Evolutionary conservation across 1,139 yeast species (phyloP).

Genomic region (Suhomyces chickasaworum): DNA sequence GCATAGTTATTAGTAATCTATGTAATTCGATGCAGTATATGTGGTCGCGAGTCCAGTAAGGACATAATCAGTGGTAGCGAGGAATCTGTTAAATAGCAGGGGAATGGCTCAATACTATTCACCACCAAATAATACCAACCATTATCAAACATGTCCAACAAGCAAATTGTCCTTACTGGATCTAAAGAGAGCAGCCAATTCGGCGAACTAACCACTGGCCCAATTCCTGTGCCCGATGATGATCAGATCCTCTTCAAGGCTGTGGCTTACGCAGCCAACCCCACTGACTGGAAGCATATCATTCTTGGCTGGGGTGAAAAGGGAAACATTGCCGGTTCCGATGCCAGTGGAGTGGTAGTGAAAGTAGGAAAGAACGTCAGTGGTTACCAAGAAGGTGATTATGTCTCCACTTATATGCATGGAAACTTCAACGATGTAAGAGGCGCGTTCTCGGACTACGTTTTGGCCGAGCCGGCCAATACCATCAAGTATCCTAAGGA

Average conservation of each 20-base stretch:
- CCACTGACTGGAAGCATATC: slow-evolving; percentile 79
- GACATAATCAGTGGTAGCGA: no score
- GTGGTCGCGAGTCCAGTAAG: slow-evolving; percentile 20
- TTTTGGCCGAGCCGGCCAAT: slow-evolving; percentile 37
- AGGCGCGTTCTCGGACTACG: slow-evolving; percentile 67
- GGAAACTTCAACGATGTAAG: slow-evolving; percentile 33
- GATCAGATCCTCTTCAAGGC: slow-evolving; percentile 55
- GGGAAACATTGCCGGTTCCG: slow-evolving; percentile 60
- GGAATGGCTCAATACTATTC: no score
- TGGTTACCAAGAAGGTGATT: slow-evolving; percentile 55
- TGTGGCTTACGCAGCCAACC: slow-evolving; percentile 65
- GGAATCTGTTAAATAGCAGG: no score
- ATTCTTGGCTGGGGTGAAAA: slow-evolving; percentile 37
- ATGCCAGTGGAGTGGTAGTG: slow-evolving; percentile 59
- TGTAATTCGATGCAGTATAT: no score
- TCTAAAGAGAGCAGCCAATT: no score
- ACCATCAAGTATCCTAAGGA: slow-evolving; percentile 33
- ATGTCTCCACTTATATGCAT: slow-evolving; percentile 35
- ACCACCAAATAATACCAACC: no score
- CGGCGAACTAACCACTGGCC: slow-evolving; percentile 17
- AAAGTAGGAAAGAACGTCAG: slow-evolving; percentile 57
- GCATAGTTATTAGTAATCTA: no score
- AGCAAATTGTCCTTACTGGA: no score
- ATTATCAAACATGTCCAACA: no score
- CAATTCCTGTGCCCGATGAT: slow-evolving; percentile 40